Evolutionary conservation across 23 red algal genomes (phyloP).

Genomic region (Gracilariopsis chorda): DNA sequence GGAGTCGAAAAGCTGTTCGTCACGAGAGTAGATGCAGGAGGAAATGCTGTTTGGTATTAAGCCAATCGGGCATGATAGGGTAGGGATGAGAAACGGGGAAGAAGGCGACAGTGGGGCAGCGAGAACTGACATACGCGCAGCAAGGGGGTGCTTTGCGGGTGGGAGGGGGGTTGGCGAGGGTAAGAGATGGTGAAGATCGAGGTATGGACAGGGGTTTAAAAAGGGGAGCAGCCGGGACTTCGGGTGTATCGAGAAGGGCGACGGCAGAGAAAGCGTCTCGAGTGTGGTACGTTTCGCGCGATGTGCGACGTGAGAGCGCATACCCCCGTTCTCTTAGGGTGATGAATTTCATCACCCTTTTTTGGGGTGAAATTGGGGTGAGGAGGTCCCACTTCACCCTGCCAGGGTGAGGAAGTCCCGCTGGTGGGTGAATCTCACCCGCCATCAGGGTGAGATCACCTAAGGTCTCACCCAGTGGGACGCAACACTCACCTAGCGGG

Average conservation of each 20-base stretch:
- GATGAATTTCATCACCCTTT: too few relatives aligned
- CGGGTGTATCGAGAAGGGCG: not conserved
- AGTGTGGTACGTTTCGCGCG: not conserved
- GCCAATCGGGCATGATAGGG: slow-evolving; percentile 46
- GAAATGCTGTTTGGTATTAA: slow-evolving; percentile 49
- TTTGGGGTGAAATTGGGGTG: too few relatives aligned
- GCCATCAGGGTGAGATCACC: too few relatives aligned
- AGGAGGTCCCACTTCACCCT: too few relatives aligned
- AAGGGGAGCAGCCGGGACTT: not conserved
- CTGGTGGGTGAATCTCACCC: too few relatives aligned
- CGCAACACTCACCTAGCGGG: too few relatives aligned
- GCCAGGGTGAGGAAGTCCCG: too few relatives aligned
- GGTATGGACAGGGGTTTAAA: not conserved
- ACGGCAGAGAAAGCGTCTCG: not conserved
- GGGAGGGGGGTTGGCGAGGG: not conserved
- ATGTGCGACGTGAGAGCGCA: too few relatives aligned
- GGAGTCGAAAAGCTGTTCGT: too few relatives aligned
- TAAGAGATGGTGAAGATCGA: not conserved
- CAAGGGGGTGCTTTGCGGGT: too few relatives aligned
- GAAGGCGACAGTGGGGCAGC: not conserved
- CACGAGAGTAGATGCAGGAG: slow-evolving; percentile 7
- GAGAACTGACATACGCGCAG: not conserved
- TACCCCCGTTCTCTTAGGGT: too few relatives aligned
- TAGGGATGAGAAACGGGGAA: not conserved
- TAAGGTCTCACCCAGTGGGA: too few relatives aligned